Conservation (phyloP, 495 filamentous ascomycete genomes). For the Penicillium antarcticum region DNA sequence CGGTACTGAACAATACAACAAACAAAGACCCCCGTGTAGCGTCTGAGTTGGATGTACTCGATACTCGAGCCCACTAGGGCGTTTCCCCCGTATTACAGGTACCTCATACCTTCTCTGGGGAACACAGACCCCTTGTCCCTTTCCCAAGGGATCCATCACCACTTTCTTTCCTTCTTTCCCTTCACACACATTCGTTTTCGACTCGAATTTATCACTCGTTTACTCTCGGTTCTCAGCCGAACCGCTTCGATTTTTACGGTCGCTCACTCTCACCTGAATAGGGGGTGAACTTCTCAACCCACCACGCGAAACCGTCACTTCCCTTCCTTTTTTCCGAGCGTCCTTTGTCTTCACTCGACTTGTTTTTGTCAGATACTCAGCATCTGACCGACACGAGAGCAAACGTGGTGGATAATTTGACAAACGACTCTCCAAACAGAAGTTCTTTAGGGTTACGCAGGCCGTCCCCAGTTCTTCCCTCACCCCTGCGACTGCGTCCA, state of each 20-base stretch:
- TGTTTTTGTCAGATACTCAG: background rate
- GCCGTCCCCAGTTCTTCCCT: slow-evolving; percentile 42
- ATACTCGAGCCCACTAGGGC: background rate
- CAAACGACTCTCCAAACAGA: slow-evolving; percentile 10
- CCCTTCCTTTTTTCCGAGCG: background rate
- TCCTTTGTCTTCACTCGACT: background rate
- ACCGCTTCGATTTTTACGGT: background rate
- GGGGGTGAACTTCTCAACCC: slow-evolving; percentile 4
- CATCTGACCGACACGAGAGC: background rate
- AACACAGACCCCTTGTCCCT: slow-evolving; percentile 17
- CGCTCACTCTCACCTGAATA: background rate
- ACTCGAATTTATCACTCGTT: slow-evolving; percentile 5
- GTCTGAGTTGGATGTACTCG: background rate
- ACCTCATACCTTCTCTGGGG: slow-evolving; percentile 9
- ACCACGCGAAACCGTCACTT: slow-evolving; percentile 3
- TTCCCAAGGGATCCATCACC: slow-evolving; percentile 12
- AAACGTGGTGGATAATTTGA: background rate
- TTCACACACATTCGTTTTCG: slow-evolving; percentile 3
- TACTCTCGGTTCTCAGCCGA: background rate
- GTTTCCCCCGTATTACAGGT: background rate
- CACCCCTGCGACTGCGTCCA: slow-evolving; percentile 23
- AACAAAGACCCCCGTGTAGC: background rate
- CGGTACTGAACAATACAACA: slow-evolving; percentile 3
- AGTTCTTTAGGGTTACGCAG: slow-evolving; percentile 42
- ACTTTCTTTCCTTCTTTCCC: slow-evolving; percentile 5